These are phyloP conservation scores for Fusarium newnesense DNA, from an alignment of 2,329 filamentous ascomycete genomes.

Conservation along the genomic window DNA sequence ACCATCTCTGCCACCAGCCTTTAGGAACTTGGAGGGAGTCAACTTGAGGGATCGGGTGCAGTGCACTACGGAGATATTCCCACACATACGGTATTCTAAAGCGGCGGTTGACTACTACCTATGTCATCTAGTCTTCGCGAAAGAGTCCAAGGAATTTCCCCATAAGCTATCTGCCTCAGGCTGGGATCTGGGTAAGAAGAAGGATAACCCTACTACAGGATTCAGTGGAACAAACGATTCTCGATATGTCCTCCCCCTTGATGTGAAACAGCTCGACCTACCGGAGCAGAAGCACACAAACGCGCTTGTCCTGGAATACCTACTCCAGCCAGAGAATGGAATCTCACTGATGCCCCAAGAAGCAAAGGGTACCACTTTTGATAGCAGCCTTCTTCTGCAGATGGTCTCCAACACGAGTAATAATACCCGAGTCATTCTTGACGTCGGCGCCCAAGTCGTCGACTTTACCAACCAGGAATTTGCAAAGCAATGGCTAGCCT, in stretches of 20 bases:
- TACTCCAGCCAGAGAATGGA: conserved; percentile 66
- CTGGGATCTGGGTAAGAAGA: conserved; percentile 69
- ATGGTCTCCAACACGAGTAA: conserved; percentile 51
- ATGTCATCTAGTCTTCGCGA: conserved; percentile 66
- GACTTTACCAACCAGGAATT: conserved; percentile 69
- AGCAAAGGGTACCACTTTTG: neutral
- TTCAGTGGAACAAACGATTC: conserved; percentile 79
- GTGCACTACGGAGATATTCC: conserved; percentile 62
- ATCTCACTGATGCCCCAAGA: conserved; percentile 12
- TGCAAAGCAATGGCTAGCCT: conserved; percentile 62
- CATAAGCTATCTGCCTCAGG: conserved; percentile 72
- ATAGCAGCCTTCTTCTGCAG: conserved; percentile 56
- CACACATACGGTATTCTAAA: conserved; percentile 62
- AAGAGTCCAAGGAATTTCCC: conserved; percentile 70
- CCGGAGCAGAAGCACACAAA: conserved; percentile 70
- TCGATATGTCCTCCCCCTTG: conserved; percentile 65
- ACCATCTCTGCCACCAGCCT: conserved; percentile 47
- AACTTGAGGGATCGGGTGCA: conserved; percentile 67
- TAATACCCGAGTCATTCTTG: conserved; percentile 65
- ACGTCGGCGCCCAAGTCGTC: conserved; percentile 77
- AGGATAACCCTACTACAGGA: conserved; percentile 64
- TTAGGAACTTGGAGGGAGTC: conserved; percentile 59
- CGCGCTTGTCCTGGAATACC: conserved; percentile 68
- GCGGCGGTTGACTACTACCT: conserved; percentile 72
- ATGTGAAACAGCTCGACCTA: conserved; percentile 66